Base-by-base conservation (phyloP, 352 stramenopile species). In the Globisporangium paddicum region DNA sequence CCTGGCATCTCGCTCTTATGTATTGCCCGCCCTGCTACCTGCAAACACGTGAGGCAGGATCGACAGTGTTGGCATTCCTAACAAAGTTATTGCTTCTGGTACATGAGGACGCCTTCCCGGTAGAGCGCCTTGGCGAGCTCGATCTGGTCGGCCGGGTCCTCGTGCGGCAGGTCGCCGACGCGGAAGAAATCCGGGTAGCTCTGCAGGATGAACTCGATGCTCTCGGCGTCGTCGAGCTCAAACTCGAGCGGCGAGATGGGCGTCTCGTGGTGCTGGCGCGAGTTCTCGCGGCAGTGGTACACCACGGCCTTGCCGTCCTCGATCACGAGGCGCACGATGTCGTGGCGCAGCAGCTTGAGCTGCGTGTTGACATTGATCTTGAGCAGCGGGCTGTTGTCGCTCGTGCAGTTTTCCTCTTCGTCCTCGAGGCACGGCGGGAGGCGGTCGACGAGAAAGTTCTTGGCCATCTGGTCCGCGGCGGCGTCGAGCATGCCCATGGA, bases 201-300 rank as follows among this genome's bases (percentile, higher is more conserved):
- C 19, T 63, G 69, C 23, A 92, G 62, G 44, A 92, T 82, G 58
- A 82, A 89, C 56, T 92, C 82, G 44, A 92, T 87, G 54, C 79
- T 89, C 58, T 90, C 79, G 16, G 82, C 82, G 45, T 92, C 82
- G 53, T 92, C 82, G 25, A 92, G 59, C 48, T 92, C 82, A 50
- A 89, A 92, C 62, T 92, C 82, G 16, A 92, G 69, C 25, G 82
- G 79, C 21, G 78, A 84, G 32, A 92, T 69, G 1, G 82, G 70
- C 28, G 76, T 66, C 67, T 90, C 82, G 58, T 92, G 79, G 55
- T 90, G 82, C 67, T 83, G 71, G 1, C 82, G 79, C 30, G 78
- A 88, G 67, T 92, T 92, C 53, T 92, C 82, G 49, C 78, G 79
- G 60, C 79, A 92, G 62, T 92, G 82, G 53, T 92, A 92, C 10